Evolutionary conservation across 768 basidiomycete genomes (phyloP).

Genomic region (Baorangia bicolor): DNA sequence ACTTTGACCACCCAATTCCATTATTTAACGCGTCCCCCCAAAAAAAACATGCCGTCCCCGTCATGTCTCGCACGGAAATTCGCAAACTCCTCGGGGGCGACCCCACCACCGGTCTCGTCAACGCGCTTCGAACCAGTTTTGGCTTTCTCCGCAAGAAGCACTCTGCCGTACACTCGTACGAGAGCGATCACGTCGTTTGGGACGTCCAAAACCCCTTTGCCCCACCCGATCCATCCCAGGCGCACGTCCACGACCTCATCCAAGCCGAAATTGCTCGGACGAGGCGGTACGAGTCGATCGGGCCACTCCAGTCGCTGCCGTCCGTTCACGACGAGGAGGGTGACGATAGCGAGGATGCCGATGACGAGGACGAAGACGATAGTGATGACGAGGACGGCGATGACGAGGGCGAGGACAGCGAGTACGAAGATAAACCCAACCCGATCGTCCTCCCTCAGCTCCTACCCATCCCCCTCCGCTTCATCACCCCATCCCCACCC

Average conservation of each 20-base stretch:
- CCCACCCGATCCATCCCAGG: not conserved
- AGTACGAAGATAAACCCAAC: not conserved
- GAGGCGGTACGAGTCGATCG: not conserved
- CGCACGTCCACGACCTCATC: not conserved
- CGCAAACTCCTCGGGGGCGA: too few species aligned
- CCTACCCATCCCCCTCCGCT: constrained; percentile 1
- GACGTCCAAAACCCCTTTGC: constrained; percentile 15
- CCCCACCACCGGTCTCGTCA: too few species aligned
- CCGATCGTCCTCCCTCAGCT: constrained; percentile 7
- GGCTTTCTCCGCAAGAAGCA: not conserved
- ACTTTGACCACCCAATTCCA: too few species aligned
- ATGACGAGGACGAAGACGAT: not conserved
- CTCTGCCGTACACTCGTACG: too few species aligned
- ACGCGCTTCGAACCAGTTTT: not conserved
- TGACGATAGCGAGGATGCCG: not conserved
- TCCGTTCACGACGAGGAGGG: not conserved
- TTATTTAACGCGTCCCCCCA: too few species aligned
- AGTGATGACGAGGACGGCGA: not conserved
- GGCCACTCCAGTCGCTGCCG: not conserved
- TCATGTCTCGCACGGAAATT: too few species aligned
- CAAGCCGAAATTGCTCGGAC: not conserved
- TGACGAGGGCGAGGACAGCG: not conserved
- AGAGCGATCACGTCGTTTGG: constrained; percentile 18
- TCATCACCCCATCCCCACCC: not conserved
- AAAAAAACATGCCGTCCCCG: too few species aligned